Evolutionary conservation across 2,329 filamentous ascomycete genomes (phyloP).

Genomic region (Diaporthe velutina): DNA sequence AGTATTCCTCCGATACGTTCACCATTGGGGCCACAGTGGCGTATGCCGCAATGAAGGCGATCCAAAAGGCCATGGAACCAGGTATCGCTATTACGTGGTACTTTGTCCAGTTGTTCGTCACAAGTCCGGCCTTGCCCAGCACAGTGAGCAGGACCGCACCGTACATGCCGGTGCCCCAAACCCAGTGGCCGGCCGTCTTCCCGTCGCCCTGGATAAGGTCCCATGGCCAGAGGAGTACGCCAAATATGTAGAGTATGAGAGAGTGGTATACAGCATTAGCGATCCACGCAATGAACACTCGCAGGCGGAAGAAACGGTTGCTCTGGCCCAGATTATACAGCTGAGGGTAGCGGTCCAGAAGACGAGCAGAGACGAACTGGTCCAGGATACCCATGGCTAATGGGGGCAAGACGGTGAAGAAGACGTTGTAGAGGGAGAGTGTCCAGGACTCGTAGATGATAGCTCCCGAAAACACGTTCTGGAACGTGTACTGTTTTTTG

Average conservation of each 20-base stretch:
- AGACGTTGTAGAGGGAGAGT: slow-evolving; percentile 98
- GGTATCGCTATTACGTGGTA: slow-evolving; percentile 97
- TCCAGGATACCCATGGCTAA: slow-evolving; percentile 97
- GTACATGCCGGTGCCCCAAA: slow-evolving; percentile 97
- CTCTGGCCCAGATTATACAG: slow-evolving; percentile 94
- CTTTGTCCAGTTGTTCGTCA: slow-evolving; percentile 99
- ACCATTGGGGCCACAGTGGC: slow-evolving; percentile 87
- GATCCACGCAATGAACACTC: slow-evolving; percentile 94
- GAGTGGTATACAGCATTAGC: slow-evolving; percentile 96
- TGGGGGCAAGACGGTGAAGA: slow-evolving; percentile 94
- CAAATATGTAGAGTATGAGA: slow-evolving; percentile 89
- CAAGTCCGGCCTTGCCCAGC: slow-evolving; percentile 91
- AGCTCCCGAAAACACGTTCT: slow-evolving; percentile 97
- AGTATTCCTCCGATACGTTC: slow-evolving; percentile 85
- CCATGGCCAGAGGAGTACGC: slow-evolving; percentile 82
- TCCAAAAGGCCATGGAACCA: slow-evolving; percentile 92
- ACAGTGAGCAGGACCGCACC: slow-evolving; percentile 94
- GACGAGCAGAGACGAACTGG: slow-evolving; percentile 93
- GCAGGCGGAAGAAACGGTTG: slow-evolving; percentile 92
- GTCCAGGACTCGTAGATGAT: slow-evolving; percentile 99
- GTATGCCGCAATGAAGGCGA: slow-evolving; percentile 90
- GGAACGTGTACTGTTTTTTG: slow-evolving; percentile 83
- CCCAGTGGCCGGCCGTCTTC: slow-evolving; percentile 91
- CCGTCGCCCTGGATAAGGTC: slow-evolving; percentile 86
- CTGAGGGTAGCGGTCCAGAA: slow-evolving; percentile 96